Base-by-base conservation (phyloP, 75 land plant species). In the Pinus taeda region DNA sequence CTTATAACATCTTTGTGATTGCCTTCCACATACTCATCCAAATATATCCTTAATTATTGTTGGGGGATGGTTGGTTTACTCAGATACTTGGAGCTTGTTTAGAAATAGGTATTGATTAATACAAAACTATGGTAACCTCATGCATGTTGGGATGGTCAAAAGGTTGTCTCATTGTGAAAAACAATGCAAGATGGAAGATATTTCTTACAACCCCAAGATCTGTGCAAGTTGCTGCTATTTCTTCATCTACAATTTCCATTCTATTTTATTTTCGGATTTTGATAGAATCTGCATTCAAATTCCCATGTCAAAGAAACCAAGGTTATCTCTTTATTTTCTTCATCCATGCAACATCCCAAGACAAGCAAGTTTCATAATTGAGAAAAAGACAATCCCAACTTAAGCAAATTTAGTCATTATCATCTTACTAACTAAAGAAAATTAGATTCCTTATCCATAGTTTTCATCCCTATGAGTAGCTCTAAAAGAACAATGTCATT, bases 401-500 rank as follows among this genome's bases (percentile, higher is more conserved):
- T 3, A 39, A 39, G 30, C 30, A 75, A 80, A 39, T 39, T 4
- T 4, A 39, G 0, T 30, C 33, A 30, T 39, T 45, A 45, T 45
- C 49, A 45, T 45, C 49, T 45, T 45, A 45, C 49, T 8, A 45
- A 0, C 6, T 45, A 6, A 45, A 45, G 49, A 0, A 45, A 45
- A 45, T 45, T 45, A 5, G 49, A 45, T 6, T 45, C 49, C 7
- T 94, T 85, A 56, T 97, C 98, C 21, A 97, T 93, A 6, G 98
- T 93, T 85, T 92, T 97, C 74, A 83, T 86, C 74, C 98, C 91
- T n/a, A 93, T 97, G 3, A 97, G 87, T 57, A 97, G 86, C 87
- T 97, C 99, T 20, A 97, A 89, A 22, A 97, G 82, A 42, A 97
- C 99, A 79, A 97, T 84, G 55, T 97, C 99, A 81, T 58, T 94